These are phyloP conservation scores for Apiotrichum akiyoshidainum DNA, from an alignment of 1,284 basidiomycete genomes.

Conservation along the genomic window DNA sequence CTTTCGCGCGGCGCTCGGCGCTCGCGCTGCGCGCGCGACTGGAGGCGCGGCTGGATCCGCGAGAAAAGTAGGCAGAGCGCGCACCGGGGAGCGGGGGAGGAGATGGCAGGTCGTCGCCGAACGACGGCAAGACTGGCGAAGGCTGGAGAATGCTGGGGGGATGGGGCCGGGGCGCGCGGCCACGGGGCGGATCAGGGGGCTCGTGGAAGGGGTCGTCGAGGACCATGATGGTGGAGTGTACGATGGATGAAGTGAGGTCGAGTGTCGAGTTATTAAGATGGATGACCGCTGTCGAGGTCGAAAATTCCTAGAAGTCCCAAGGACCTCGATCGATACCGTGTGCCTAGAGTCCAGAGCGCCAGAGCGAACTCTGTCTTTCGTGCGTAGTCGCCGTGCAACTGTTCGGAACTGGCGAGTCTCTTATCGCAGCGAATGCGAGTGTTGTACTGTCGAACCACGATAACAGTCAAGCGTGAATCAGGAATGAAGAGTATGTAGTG, in stretches of 20 bases:
- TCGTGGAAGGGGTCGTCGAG: slow-evolving; percentile 39
- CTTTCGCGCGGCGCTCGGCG: background rate
- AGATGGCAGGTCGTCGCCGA: background rate
- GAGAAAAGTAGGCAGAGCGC: background rate
- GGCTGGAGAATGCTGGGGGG: background rate
- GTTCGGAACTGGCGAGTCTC: no score
- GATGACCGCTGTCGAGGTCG: no score
- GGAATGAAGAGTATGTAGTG: no score
- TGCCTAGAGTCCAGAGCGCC: no score
- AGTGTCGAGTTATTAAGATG: no score
- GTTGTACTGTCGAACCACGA: no score
- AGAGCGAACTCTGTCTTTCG: no score
- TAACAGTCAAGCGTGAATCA: no score
- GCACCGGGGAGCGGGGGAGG: background rate
- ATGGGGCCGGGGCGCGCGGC: background rate
- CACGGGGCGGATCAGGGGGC: slow-evolving; percentile 17
- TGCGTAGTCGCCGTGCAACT: no score
- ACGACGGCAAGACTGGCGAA: background rate
- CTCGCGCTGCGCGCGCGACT: background rate
- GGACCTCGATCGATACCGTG: no score
- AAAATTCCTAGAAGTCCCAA: no score
- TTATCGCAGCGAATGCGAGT: no score
- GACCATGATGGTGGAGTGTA: slow-evolving; percentile 14
- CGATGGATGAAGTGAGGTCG: background rate
- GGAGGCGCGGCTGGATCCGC: background rate